Percentiles rank a stretch among this genome's conserved stretches.
phyloP scores from a whole-genome alignment of 73 alveolate species.

The Paramecium bursaria region DNA sequence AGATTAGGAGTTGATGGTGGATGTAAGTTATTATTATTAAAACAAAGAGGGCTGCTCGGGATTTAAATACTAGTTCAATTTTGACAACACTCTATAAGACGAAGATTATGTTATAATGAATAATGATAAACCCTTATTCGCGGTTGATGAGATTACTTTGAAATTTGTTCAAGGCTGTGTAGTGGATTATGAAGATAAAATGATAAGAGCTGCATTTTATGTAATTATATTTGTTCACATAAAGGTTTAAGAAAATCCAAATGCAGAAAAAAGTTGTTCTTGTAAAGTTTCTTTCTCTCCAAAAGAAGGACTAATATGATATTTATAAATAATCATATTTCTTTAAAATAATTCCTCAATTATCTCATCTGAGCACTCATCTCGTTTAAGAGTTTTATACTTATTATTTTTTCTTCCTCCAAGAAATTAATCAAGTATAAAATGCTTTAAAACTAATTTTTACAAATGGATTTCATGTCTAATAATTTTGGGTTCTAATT shows the following conservation, averaged over 20 bases:
- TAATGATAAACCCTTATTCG: background rate
- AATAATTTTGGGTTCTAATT: too few species aligned
- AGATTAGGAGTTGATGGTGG: conserved; percentile 64
- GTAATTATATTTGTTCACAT: too few species aligned
- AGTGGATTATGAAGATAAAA: conserved; percentile 40
- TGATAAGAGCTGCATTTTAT: conserved; percentile 55
- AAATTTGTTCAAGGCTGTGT: conserved; percentile 52
- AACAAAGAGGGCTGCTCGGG: conserved; percentile 51
- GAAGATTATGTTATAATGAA: conserved; percentile 41
- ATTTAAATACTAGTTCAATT: conserved; percentile 45
- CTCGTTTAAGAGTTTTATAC: too few species aligned
- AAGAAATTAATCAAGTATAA: too few species aligned
- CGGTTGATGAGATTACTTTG: conserved; percentile 41
- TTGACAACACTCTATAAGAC: conserved; percentile 16
- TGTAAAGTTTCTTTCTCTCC: conserved; percentile 55
- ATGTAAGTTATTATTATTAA: background rate
- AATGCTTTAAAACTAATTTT: too few species aligned
- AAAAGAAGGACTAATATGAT: conserved; percentile 46
- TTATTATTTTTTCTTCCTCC: too few species aligned
- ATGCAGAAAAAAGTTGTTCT: conserved; percentile 4
- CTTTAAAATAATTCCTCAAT: too few species aligned
- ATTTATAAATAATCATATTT: too few species aligned
- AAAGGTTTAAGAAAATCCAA: background rate
- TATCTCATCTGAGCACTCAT: too few species aligned
- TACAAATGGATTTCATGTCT: too few species aligned